Evolutionary conservation across 2,329 filamentous ascomycete genomes (phyloP).

Genomic region (Talaromyces sp.): DNA sequence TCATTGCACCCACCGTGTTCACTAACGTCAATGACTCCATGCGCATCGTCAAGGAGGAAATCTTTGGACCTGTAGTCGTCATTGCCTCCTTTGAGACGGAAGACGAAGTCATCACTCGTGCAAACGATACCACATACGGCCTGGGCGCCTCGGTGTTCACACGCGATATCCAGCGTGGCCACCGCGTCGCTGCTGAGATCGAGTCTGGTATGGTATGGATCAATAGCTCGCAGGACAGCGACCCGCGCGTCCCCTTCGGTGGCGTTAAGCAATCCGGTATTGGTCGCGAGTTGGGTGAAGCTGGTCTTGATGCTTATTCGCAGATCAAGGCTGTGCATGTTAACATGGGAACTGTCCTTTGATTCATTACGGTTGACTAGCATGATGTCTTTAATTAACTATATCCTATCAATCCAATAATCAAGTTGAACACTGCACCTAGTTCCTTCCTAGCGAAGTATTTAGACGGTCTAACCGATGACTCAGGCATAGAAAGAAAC

Average conservation of each 20-base stretch:
- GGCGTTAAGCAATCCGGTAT: slow-evolving; percentile 49
- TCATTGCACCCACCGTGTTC: slow-evolving; percentile 40
- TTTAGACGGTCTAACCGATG: background rate
- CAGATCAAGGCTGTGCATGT: slow-evolving; percentile 42
- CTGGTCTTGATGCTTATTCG: slow-evolving; percentile 39
- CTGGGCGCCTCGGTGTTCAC: slow-evolving; percentile 45
- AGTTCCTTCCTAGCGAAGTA: background rate
- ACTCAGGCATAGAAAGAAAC: background rate
- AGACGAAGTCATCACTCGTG: slow-evolving; percentile 36
- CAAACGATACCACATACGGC: slow-evolving; percentile 43
- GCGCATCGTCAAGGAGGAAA: slow-evolving; percentile 40
- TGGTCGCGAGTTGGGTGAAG: slow-evolving; percentile 48
- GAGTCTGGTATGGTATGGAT: slow-evolving; percentile 48
- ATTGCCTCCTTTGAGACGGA: slow-evolving; percentile 39
- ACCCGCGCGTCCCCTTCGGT: slow-evolving; percentile 41
- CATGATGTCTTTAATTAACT: background rate
- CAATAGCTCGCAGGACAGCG: slow-evolving; percentile 44
- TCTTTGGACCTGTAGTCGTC: slow-evolving; percentile 45
- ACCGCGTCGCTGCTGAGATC: slow-evolving; percentile 42
- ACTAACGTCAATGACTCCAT: slow-evolving; percentile 34
- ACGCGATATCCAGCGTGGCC: slow-evolving; percentile 38
- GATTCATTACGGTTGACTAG: background rate
- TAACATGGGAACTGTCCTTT: slow-evolving; percentile 37
- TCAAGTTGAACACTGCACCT: background rate
- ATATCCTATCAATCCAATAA: background rate